Percentiles rank a stretch among this genome's conserved stretches.
Evolutionary conservation across 1,139 yeast genomes (phyloP).

Genomic region (Saccharomyces hybrid): DNA sequence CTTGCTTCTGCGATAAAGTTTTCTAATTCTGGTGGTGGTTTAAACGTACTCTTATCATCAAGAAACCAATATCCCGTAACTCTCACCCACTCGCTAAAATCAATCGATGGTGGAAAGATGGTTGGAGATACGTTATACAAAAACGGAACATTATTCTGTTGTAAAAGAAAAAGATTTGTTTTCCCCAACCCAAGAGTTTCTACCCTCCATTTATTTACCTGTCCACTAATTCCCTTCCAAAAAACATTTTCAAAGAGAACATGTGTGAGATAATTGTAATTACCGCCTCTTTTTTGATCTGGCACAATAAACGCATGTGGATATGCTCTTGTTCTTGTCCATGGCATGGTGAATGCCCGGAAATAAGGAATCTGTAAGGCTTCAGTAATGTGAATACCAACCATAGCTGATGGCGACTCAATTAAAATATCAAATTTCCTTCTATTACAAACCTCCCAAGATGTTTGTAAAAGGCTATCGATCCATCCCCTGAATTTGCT

Average conservation of each 20-base stretch:
- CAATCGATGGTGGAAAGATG: conserved; percentile 86
- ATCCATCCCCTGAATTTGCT: conserved; percentile 76
- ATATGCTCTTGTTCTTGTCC: conserved; percentile 92
- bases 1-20: conserved; percentile 60
- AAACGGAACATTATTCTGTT: conserved; percentile 77
- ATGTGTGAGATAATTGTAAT: conserved; percentile 85
- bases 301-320: conserved; percentile 96
- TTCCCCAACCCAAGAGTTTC: conserved; percentile 54
- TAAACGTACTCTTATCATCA: conserved; percentile 56
- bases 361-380: conserved; percentile 82
- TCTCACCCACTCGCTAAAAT: conserved; percentile 87
- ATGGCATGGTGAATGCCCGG: conserved; percentile 96
- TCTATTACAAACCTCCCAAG: conserved; percentile 77
- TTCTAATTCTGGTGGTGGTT: conserved; percentile 54
- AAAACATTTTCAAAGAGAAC: conserved; percentile 85
- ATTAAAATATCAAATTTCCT: conserved; percentile 67
- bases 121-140: conserved; percentile 82
- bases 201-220: conserved; percentile 81
- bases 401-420: conserved; percentile 94
- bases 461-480: conserved; percentile 52
- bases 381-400: conserved; percentile 90
- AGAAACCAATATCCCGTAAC: conserved; percentile 96
- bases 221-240: conserved; percentile 90
- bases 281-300: conserved; percentile 85
- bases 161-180: conserved; percentile 63